Conservation (phyloP, 2,329 filamentous ascomycete genomes). For the Didymella exigua region DNA sequence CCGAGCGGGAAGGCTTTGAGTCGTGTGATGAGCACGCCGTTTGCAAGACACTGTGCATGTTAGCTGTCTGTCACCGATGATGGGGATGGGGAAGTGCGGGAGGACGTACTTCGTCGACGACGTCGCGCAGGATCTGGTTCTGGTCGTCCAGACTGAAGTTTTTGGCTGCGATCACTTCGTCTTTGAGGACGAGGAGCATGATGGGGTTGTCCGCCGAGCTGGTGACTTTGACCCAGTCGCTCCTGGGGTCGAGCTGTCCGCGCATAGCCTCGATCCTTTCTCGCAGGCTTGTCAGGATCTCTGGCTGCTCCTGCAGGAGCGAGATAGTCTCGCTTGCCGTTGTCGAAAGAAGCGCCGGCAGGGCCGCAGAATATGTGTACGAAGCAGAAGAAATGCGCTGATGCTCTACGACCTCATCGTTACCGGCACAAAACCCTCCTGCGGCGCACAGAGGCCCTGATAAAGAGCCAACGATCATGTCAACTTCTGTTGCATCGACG, state of each 20-base stretch:
- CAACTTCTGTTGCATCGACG: conserved; percentile 88
- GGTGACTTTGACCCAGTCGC: conserved; percentile 87
- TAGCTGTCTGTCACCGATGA: conserved; percentile 17
- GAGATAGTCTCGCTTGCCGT: conserved; percentile 90
- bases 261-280: conserved; percentile 88
- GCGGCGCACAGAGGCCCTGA: conserved; percentile 88
- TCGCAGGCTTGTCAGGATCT: conserved; percentile 76
- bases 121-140: conserved; percentile 82
- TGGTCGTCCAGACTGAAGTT: conserved; percentile 76
- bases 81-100: neutral
- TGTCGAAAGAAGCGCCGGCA: conserved; percentile 93
- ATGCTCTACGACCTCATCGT: conserved; percentile 90
- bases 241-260: conserved; percentile 86
- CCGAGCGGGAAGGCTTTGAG: conserved; percentile 74
- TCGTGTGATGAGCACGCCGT: conserved; percentile 86
- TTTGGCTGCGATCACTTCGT: conserved; percentile 75
- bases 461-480: conserved; percentile 96
- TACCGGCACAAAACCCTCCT: conserved; percentile 93
- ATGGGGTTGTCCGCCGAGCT: conserved; percentile 86
- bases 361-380: conserved; percentile 93
- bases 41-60: conserved; percentile 71
- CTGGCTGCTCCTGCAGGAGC: conserved; percentile 83
- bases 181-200: conserved; percentile 81
- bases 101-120: conserved; percentile 85
- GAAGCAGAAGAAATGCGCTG: conserved; percentile 91